Evolutionary conservation across 2,329 filamentous ascomycete genomes (phyloP).

Genomic region (Penicillium sp.): DNA sequence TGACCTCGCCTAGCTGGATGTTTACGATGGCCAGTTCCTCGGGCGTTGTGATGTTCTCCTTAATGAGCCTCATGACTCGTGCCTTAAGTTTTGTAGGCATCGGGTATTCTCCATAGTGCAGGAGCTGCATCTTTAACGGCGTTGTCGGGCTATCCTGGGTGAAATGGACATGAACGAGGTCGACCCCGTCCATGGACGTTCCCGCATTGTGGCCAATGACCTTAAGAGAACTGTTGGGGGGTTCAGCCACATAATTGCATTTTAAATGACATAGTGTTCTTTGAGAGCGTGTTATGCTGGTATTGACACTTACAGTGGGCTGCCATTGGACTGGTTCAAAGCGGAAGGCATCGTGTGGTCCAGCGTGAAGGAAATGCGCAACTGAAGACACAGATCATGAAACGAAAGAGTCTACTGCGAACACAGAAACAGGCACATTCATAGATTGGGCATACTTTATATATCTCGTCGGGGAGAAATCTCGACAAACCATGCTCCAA

Average conservation of each 20-base stretch:
- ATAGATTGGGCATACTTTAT: not conserved
- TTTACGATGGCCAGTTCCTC: not conserved
- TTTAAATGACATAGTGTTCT: not conserved
- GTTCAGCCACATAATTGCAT: not conserved
- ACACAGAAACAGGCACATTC: not conserved
- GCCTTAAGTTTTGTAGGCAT: not conserved
- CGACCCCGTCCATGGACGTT: not conserved
- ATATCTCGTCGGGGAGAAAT: not conserved
- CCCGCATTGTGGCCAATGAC: not conserved
- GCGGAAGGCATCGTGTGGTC: not conserved
- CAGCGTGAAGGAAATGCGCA: not conserved
- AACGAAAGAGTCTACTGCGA: not conserved
- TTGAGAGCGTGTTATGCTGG: not conserved
- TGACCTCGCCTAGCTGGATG: not conserved
- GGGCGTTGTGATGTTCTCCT: not conserved
- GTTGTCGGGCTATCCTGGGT: not conserved
- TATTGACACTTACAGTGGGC: not conserved
- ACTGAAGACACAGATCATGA: not conserved
- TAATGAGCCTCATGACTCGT: not conserved
- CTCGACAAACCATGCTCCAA: not conserved
- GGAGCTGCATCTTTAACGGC: not conserved
- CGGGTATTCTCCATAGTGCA: not conserved
- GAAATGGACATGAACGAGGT: not conserved
- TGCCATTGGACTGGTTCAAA: not conserved
- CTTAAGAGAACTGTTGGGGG: not conserved